These are phyloP conservation scores for Poa annua DNA, from an alignment of 176 grass and related monocot species.

Conservation along the genomic window DNA sequence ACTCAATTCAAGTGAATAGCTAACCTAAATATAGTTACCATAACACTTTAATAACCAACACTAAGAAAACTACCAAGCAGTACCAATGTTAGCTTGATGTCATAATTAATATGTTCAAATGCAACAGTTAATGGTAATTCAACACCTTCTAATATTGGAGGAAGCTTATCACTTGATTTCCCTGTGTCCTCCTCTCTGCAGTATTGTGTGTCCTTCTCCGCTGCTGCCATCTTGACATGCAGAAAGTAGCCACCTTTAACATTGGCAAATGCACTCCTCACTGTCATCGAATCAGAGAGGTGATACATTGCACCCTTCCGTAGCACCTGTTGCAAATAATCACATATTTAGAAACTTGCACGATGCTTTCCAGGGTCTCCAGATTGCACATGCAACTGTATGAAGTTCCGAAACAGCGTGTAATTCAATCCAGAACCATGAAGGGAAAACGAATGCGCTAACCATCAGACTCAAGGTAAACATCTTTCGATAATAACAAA, in stretches of 20 bases:
- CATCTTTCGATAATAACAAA: conserved; percentile 19
- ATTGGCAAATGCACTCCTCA: conserved; percentile 48
- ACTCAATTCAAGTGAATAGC: conserved; percentile 7
- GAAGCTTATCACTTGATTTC: conserved; percentile 31
- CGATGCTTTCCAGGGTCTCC: conserved; percentile 23
- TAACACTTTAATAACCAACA: conserved; percentile 20
- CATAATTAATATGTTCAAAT: conserved; percentile 21
- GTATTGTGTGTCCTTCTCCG: neutral
- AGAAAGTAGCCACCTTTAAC: conserved; percentile 57
- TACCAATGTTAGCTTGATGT: conserved; percentile 8
- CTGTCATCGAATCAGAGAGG: conserved; percentile 66
- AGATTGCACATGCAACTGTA: conserved; percentile 21
- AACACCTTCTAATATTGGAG: conserved; percentile 41
- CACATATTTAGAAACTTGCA: conserved; percentile 34
- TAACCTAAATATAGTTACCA: neutral
- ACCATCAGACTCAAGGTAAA: conserved; percentile 20
- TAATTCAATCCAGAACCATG: neutral
- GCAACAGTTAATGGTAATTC: neutral
- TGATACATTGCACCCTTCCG: conserved; percentile 58
- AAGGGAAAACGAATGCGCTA: neutral
- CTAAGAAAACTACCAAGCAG: neutral
- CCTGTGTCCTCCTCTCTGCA: conserved; percentile 20
- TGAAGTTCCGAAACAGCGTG: neutral
- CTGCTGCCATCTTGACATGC: conserved; percentile 56
- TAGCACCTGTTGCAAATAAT: conserved; percentile 55